These are phyloP conservation scores for Celoporthe dispersa DNA, from an alignment of 2,329 filamentous ascomycete genomes.

Conservation along the genomic window DNA sequence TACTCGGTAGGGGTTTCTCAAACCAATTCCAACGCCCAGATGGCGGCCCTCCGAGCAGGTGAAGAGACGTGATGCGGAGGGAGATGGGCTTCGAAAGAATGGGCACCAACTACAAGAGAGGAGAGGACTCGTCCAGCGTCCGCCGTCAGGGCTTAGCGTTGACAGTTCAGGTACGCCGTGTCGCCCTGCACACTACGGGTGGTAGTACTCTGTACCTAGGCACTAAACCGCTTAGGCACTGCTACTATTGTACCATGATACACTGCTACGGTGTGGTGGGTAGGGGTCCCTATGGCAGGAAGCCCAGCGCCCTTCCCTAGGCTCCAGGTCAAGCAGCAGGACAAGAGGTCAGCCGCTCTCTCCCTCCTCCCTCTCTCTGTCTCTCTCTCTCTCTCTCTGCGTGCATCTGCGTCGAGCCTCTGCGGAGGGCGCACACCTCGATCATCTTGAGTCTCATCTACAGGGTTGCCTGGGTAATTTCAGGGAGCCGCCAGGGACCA, in stretches of 20 bases:
- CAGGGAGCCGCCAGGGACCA: background rate
- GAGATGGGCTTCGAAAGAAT: conserved; percentile 1
- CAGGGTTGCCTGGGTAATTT: conserved; percentile 8
- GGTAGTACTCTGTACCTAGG: conserved; percentile 1
- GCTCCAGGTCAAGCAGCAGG: background rate
- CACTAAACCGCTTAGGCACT: background rate
- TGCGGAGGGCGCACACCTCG: no score
- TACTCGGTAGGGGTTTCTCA: background rate
- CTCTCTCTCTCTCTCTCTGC: no score
- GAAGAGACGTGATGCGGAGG: conserved; percentile 3
- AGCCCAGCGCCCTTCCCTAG: background rate
- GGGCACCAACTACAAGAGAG: conserved; percentile 14
- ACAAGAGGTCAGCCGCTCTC: no score
- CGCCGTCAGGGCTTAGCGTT: conserved; percentile 6
- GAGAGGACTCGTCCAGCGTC: conserved; percentile 10
- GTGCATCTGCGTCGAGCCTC: no score
- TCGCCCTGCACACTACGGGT: background rate
- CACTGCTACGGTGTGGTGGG: background rate
- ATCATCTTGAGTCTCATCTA: background rate
- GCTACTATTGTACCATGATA: background rate
- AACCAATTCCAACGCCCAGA: conserved; percentile 9
- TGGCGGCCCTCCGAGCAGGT: conserved; percentile 8
- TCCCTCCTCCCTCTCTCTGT: no score
- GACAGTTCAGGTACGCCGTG: conserved; percentile 1
- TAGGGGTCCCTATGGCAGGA: background rate